Percentiles rank a stretch among this genome's conserved stretches.
These are phyloP conservation scores for Leishmania guyanensis DNA, from an alignment of 208 protist species.

Conservation along the genomic window DNA sequence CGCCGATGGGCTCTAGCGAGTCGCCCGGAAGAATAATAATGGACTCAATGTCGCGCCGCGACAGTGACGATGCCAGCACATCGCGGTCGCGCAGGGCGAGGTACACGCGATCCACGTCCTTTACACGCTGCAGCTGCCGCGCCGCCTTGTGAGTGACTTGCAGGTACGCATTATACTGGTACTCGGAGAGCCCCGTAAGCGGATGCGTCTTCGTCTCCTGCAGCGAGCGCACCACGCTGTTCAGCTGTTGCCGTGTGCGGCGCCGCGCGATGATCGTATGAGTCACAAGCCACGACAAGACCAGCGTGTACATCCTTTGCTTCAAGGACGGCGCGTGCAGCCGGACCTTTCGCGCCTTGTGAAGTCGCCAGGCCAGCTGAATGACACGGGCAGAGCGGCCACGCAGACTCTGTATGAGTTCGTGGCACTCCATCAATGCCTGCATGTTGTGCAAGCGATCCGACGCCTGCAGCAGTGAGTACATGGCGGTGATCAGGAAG, in stretches of 20 bases:
- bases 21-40: slow-evolving; percentile 42
- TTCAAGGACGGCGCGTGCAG: slow-evolving; percentile 25
- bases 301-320: slow-evolving; percentile 31
- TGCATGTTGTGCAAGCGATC: slow-evolving; percentile 58
- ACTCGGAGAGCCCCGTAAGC: slow-evolving; percentile 48
- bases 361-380: slow-evolving; percentile 56
- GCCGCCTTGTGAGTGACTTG: slow-evolving; percentile 39
- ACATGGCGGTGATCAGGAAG: slow-evolving; percentile 25
- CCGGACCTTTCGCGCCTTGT: slow-evolving; percentile 30
- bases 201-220: slow-evolving; percentile 41
- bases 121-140: slow-evolving; percentile 53
- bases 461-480: slow-evolving; percentile 35
- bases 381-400: slow-evolving; percentile 54
- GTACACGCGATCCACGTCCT: slow-evolving; percentile 64
- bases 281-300: slow-evolving; percentile 41
- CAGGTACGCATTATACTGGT: slow-evolving; percentile 48
- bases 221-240: slow-evolving; percentile 37
- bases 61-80: slow-evolving; percentile 49
- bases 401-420: slow-evolving; percentile 46
- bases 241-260: slow-evolving; percentile 47
- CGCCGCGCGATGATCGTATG: slow-evolving; percentile 45
- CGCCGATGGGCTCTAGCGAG: slow-evolving; percentile 22
- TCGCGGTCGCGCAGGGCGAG: slow-evolving; percentile 46
- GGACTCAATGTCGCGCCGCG: slow-evolving; percentile 51
- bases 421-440: slow-evolving; percentile 49